Evolutionary conservation across 1,284 basidiomycete species (phyloP), one percentile per base, ranked within the genome.

Genomic region (Ganoderma resinaceum): DNA sequence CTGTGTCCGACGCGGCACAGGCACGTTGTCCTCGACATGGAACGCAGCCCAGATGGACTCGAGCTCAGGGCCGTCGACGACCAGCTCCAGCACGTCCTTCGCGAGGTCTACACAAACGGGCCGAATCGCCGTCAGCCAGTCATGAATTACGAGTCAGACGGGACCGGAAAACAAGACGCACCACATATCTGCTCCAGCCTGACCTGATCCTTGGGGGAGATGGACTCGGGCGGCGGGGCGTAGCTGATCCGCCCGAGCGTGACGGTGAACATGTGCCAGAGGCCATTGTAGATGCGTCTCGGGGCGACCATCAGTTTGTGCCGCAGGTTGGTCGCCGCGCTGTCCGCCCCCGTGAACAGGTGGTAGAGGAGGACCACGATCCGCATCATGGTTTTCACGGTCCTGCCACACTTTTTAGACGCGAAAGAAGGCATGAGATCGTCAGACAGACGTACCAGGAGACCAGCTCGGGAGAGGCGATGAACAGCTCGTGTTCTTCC

Each of bases 251-350:
- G 83, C 35, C 94, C 92, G 64, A 96, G 86, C 4, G 89, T 87
- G 11, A 94, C 88, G 42, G 91, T 87, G 75, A 95, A 95, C 73
- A 90, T 84, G 74, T 95, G 90, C n/a, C 84, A 84, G n/a, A 93
- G 78, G 26, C 90, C 90, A 71, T 87, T 89, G 78, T 91, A 93
- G 58, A 81, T 80, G 37, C 85, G 83, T 61, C 81, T 79, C 8
- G 83, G 82, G 9, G 87, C 84, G 42, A 82, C 79, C 64, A 86
- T 83, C 37, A 93, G 82, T 75, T 86, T 86, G 42, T 85, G 81
- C 29, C 86, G 84, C 59, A 93, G 78, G 74, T 87, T 85, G 61
- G 85, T 77, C 14, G 78, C 77, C 35, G 84, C 80, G 53, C 33
- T 31, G 57, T 84, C 81, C 52, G 80, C 76, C 53, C 80, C 80